Conservation (phyloP, 225 moss, liverwort and hornwort species). For the Pseudoscleropodium purum region DNA sequence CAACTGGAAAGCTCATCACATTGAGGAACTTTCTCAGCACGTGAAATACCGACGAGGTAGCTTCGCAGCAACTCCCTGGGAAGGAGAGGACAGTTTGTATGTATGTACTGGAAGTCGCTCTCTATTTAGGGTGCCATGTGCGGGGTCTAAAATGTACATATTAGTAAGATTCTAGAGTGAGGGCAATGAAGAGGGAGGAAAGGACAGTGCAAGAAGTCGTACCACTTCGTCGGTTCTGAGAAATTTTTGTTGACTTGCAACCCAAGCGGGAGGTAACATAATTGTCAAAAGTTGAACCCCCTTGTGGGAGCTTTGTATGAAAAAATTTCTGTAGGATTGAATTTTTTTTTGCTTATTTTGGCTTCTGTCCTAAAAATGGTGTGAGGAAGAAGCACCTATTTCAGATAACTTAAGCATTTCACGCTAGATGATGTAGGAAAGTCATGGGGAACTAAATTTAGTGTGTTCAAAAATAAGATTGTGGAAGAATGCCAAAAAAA, state of each 20-base stretch:
- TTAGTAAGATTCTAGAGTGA: neutral
- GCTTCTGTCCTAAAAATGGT: neutral
- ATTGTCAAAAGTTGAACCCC: neutral
- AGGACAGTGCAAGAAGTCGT: neutral
- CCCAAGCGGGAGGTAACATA: neutral
- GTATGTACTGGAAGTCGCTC: neutral
- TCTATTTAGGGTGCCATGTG: neutral
- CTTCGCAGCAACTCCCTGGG: no score
- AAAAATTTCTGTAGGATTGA: neutral
- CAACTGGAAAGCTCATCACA: neutral
- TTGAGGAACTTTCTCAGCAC: neutral
- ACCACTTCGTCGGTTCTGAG: neutral
- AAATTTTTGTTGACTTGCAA: neutral
- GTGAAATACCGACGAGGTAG: neutral
- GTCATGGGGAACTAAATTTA: no score
- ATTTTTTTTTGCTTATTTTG: neutral
- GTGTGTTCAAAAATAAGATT: no score
- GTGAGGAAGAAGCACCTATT: no score
- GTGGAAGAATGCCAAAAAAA: no score
- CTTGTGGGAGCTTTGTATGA: no score
- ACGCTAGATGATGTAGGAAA: no score
- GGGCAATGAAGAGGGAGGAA: neutral
- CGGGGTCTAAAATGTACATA: neutral
- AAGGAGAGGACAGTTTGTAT: no score
- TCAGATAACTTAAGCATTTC: no score